These are phyloP conservation scores for Buxus sempervirens DNA, from an alignment of 164 flowering plant species.

Conservation along the genomic window DNA sequence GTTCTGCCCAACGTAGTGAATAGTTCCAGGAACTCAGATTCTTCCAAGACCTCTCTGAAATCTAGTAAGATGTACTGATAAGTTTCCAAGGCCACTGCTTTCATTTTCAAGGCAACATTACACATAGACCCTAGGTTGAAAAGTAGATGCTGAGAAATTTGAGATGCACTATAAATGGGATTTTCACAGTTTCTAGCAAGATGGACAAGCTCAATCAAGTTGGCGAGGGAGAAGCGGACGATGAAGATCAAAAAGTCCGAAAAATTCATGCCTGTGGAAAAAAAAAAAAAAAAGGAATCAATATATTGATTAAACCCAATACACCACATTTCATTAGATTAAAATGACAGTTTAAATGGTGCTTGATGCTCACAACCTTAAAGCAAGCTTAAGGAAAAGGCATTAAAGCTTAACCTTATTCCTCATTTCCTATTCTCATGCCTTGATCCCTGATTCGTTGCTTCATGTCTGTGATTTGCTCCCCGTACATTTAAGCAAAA, in stretches of 20 bases:
- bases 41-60: constrained; percentile 30
- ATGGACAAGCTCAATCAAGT: constrained; percentile 40
- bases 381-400: too few species aligned
- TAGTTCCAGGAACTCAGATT: constrained; percentile 48
- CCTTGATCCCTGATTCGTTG: too few species aligned
- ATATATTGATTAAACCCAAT: not conserved
- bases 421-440: too few species aligned
- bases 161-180: constrained; percentile 11
- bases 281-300: constrained; percentile 13
- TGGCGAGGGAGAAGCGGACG: constrained; percentile 52
- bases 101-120: constrained; percentile 49
- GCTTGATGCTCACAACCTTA: too few species aligned
- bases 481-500: too few species aligned
- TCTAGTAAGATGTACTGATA: constrained; percentile 23
- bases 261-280: constrained; percentile 83
- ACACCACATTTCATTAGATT: not conserved
- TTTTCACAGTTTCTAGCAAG: constrained; percentile 15
- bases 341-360: not conserved
- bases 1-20: constrained; percentile 34
- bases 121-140: constrained; percentile 46
- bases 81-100: constrained; percentile 18
- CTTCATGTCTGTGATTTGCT: too few species aligned
- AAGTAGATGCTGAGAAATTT: constrained; percentile 26
- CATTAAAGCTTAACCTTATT: too few species aligned
- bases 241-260: constrained; percentile 66